phyloP scores from a whole-genome alignment of 306 rosid species.

The Malus sieversii region DNA sequence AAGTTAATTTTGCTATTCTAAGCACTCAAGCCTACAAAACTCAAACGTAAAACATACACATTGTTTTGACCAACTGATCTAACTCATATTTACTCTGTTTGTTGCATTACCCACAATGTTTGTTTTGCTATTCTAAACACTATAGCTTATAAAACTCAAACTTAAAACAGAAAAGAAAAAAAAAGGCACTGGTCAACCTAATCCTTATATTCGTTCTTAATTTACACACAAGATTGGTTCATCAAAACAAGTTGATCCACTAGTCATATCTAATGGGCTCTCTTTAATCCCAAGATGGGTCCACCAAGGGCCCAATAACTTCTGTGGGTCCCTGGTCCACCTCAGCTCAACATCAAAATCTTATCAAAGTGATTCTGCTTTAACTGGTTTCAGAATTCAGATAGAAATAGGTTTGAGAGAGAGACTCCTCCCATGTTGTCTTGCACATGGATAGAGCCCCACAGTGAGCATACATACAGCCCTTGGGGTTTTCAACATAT shows the following conservation, averaged over 20 bases:
- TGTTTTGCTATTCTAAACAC: neutral
- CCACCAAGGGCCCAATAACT: constrained; percentile 26
- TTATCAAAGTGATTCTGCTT: neutral
- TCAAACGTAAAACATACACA: no score
- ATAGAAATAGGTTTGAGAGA: neutral
- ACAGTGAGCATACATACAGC: constrained; percentile 2
- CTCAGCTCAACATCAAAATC: constrained; percentile 19
- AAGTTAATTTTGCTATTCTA: no score
- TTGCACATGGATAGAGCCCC: constrained; percentile 52
- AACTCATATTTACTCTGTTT: neutral
- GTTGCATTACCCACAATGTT: neutral
- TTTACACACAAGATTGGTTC: neutral
- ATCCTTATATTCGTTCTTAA: neutral
- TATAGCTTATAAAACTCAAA: neutral
- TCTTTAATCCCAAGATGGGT: constrained; percentile 10
- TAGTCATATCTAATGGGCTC: constrained; percentile 17
- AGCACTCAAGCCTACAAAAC: no score
- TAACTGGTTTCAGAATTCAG: neutral
- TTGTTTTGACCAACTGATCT: no score
- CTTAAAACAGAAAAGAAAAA: neutral
- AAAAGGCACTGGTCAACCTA: neutral
- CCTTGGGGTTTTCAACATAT: constrained; percentile 13
- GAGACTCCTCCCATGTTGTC: constrained; percentile 34
- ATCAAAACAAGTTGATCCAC: neutral
- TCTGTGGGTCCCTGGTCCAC: constrained; percentile 29